Conservation (phyloP, 371 early-diverging fungal genomes). For the Mucor mucedo region DNA sequence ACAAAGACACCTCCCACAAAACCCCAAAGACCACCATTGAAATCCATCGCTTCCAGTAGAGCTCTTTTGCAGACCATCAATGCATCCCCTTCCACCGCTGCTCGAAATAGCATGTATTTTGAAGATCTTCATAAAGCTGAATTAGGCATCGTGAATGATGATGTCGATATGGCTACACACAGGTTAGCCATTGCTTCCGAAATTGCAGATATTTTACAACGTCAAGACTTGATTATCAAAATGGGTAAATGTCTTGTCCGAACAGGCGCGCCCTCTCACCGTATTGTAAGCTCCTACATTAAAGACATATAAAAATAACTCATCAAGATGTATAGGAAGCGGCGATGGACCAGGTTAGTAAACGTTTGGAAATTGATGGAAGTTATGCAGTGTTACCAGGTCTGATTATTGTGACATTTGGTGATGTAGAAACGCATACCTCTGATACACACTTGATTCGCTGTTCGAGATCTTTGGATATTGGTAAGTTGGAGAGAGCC, state of each 20-base stretch:
- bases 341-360: conserved; percentile 62
- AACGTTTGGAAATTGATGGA: conserved; percentile 62
- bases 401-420: conserved; percentile 72
- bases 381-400: conserved; percentile 68
- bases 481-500: conserved; percentile 63
- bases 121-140: conserved; percentile 38
- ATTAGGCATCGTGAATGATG: conserved; percentile 26
- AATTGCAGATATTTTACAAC: conserved; percentile 61
- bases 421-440: conserved; percentile 73
- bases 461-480: conserved; percentile 60
- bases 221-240: conserved; percentile 73
- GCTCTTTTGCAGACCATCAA: conserved; percentile 27
- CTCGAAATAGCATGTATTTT: conserved; percentile 28
- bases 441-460: conserved; percentile 76
- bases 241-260: conserved; percentile 69
- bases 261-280: conserved; percentile 80
- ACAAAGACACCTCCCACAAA: not conserved
- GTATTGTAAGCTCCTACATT: conserved; percentile 53
- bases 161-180: conserved; percentile 27
- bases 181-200: conserved; percentile 39
- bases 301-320: too few species aligned
- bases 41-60: conserved; percentile 25
- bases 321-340: conserved; percentile 48
- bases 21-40: conserved; percentile 19
- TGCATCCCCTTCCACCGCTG: conserved; percentile 27